Evolutionary conservation across 306 rosid species (phyloP).

Genomic region (Alnus rubra): DNA sequence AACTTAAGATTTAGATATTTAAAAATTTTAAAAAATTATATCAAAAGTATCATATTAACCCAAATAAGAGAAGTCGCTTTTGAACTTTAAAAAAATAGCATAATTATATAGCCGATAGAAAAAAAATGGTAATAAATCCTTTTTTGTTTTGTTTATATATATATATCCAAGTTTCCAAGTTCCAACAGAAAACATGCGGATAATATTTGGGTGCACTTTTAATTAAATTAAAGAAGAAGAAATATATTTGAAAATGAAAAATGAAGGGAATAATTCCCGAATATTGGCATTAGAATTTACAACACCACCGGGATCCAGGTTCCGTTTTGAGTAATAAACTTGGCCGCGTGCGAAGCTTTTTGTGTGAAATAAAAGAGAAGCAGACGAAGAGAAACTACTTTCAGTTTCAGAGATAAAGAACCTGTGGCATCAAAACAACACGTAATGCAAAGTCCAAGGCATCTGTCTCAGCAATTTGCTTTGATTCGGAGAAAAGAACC

Average conservation of each 20-base stretch:
- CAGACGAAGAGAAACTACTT: neutral
- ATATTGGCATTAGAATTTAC: constrained; percentile 1
- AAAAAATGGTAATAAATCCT: too few species aligned
- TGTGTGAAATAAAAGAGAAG: neutral
- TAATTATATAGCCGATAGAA: too few species aligned
- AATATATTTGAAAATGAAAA: neutral
- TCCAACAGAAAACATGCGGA: too few species aligned
- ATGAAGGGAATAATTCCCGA: constrained; percentile 14
- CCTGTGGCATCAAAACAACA: constrained; percentile 43
- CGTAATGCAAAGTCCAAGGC: constrained; percentile 32
- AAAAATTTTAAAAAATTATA: too few species aligned
- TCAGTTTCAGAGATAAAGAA: constrained; percentile 31
- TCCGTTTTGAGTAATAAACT: constrained; percentile 18
- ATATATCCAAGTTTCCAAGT: too few species aligned
- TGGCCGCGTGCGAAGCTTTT: constrained; percentile 20
- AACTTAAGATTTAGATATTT: too few species aligned
- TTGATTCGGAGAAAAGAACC: constrained; percentile 30
- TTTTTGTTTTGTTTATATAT: too few species aligned
- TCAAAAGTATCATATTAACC: too few species aligned
- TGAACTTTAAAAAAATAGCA: too few species aligned
- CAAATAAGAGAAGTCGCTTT: too few species aligned
- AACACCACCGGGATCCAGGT: neutral
- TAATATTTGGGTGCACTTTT: neutral
- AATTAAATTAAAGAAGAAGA: neutral
- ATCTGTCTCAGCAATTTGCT: constrained; percentile 23